Base-by-base conservation (phyloP, 352 stramenopile species). In the Phytophthora podocarpi region DNA sequence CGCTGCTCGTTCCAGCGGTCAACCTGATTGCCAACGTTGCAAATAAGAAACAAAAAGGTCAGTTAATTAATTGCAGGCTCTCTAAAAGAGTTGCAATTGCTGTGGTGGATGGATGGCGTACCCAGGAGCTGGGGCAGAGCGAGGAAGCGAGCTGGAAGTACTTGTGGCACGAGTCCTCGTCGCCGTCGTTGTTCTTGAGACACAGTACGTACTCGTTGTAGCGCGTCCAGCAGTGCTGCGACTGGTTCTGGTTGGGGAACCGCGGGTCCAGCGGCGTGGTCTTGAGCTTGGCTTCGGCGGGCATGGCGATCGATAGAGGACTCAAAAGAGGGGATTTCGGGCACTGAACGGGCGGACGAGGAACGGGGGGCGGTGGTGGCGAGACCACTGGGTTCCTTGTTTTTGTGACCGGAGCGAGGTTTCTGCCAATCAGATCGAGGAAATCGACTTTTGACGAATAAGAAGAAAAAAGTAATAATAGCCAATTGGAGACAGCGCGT, bases 141-240 rank as follows among this genome's bases (percentile, higher is more conserved):
- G 80, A 90, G 21, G 71, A 36, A 8, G 87, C 84, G 62, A 80
- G 78, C 67, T 90, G 78, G 67, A 76, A 82, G 70, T 86, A 82
- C 71, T 82, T 85, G 72, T 93, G 86, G 80, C 87, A 96, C 47
- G 90, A 80, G 61, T 98, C 93, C 61, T 98, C 94, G 64, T 98
- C 96, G 37, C 85, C 87, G 54, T 96, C 88, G 57, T 96, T 98
- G 67, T 95, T 93, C 82, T 99, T 98, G 46, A 98, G 63, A 81
- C 97, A 99, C 41, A 99, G 71, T 28, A 98, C 86, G 81, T 93
- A 99, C 82, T 99, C 96, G 72, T 99, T 99, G 92, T 98, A 99
- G 42, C 88, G 82, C 56, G 87, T 96, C 90, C 85, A 94, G 80
- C 85, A 94, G 69, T 94, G 85, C 72, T 96, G 87, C 47, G 80